A percentile compares a stretch with the other conserved stretches of the same genome.
Conservation (phyloP, 805 yeast genomes). For the Kodamaea lidongshanica region DNA sequence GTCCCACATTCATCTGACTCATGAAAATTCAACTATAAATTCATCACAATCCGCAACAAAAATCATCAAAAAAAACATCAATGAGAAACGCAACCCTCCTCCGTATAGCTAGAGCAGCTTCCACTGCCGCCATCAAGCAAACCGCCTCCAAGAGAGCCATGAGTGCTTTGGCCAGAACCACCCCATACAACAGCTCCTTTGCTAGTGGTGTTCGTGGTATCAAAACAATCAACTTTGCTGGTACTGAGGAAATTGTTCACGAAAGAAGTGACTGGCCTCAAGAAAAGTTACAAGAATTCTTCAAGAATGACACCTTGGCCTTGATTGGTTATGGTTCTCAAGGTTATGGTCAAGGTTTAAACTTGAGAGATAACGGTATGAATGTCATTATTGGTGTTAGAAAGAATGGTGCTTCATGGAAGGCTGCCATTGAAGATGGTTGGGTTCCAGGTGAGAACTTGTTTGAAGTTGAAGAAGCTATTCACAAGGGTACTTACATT, state of each 20-base stretch:
- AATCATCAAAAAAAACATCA: conserved; percentile 27
- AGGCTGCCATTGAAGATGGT: conserved; percentile 98
- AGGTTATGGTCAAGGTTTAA: conserved; percentile 99
- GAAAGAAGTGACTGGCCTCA: conserved; percentile 99
- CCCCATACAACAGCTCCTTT: conserved; percentile 32
- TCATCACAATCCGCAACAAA: conserved; percentile 2
- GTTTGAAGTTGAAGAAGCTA: conserved; percentile 92
- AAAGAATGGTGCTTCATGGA: conserved; percentile 98
- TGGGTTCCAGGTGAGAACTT: conserved; percentile 99
- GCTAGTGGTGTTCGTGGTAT: conserved; percentile 74
- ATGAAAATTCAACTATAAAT: conserved; percentile 1
- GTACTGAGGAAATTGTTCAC: conserved; percentile 90
- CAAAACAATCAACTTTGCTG: conserved; percentile 95
- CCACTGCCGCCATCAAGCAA: conserved; percentile 36
- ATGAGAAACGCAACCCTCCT: conserved; percentile 36
- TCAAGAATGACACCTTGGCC: conserved; percentile 97
- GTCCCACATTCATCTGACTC: no score
- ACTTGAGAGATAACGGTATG: conserved; percentile 98
- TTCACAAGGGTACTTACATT: conserved; percentile 82
- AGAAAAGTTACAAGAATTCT: conserved; percentile 91
- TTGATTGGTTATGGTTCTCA: conserved; percentile 99
- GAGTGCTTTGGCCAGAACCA: conserved; percentile 48
- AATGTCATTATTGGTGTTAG: conserved; percentile 98
- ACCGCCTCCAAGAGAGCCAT: conserved; percentile 62
- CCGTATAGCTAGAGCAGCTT: conserved; percentile 43